Conservation (phyloP, 495 filamentous ascomycete genomes). For the Tuber melanosporum region DNA sequence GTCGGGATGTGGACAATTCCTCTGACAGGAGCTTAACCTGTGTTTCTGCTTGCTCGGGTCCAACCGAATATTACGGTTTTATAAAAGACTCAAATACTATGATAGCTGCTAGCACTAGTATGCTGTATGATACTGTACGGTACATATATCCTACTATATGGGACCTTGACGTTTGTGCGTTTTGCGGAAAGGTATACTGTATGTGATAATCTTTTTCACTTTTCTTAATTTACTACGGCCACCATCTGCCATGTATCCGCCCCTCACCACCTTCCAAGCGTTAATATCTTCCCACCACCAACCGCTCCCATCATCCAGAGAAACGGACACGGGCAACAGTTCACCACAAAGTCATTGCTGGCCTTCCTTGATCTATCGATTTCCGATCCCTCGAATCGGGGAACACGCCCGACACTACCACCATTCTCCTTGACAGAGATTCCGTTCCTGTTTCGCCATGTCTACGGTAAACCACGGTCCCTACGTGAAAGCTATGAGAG, state of each 20-base stretch:
- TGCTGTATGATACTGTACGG: background rate
- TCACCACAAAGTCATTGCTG: conserved; percentile 5
- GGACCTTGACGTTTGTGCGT: background rate
- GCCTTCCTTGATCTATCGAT: conserved; percentile 28
- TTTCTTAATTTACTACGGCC: background rate
- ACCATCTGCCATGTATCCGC: background rate
- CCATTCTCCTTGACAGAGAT: conserved; percentile 5
- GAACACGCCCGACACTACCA: conserved; percentile 9
- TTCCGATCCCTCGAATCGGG: conserved; percentile 34
- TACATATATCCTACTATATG: background rate
- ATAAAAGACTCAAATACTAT: background rate
- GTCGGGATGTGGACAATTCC: background rate
- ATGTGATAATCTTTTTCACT: background rate
- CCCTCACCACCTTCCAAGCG: background rate
- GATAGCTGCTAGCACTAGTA: background rate
- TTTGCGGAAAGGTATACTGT: background rate
- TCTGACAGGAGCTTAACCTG: background rate
- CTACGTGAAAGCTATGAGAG: background rate
- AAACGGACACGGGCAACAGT: background rate
- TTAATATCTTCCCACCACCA: background rate
- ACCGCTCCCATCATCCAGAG: background rate
- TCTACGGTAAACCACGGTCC: background rate
- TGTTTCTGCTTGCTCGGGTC: background rate
- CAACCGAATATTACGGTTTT: background rate
- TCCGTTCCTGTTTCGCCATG: background rate